phyloP scores from a whole-genome alignment of 208 protist species.

The Trypanosomatidae sp. region DNA sequence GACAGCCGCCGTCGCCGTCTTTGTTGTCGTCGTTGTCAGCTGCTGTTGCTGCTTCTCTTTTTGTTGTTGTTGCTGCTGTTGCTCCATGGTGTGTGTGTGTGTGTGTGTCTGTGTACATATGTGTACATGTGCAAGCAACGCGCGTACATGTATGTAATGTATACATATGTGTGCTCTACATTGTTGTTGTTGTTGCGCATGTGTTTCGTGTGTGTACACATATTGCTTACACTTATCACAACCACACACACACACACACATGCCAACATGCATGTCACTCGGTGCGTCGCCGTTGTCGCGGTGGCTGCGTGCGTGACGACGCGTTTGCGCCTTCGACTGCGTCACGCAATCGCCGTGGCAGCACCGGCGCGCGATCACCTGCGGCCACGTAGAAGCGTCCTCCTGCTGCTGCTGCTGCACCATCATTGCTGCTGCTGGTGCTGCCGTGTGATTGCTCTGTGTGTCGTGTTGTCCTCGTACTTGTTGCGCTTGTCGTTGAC shows the following conservation, averaged over 20 bases:
- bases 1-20: not conserved
- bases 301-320: too few species aligned
- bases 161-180: not conserved
- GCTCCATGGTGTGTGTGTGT: not conserved
- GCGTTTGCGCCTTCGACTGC: not conserved
- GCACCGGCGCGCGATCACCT: not conserved
- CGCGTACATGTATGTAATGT: not conserved
- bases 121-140: not conserved
- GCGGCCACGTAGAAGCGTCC: not conserved
- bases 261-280: too few species aligned
- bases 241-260: too few species aligned
- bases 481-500: not conserved
- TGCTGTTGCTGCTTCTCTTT: not conserved
- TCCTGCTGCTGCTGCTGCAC: not conserved
- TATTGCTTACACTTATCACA: too few species aligned
- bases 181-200: not conserved
- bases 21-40: not conserved
- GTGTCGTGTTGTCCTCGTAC: not conserved
- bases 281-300: too few species aligned
- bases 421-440: constrained; percentile 6
- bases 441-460: not conserved
- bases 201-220: too few species aligned
- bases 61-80: not conserved
- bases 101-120: constrained; percentile 1
- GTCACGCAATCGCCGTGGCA: not conserved